phyloP scores from a whole-genome alignment of 1,139 yeast species.

The Waltiozyma sp. region DNA sequence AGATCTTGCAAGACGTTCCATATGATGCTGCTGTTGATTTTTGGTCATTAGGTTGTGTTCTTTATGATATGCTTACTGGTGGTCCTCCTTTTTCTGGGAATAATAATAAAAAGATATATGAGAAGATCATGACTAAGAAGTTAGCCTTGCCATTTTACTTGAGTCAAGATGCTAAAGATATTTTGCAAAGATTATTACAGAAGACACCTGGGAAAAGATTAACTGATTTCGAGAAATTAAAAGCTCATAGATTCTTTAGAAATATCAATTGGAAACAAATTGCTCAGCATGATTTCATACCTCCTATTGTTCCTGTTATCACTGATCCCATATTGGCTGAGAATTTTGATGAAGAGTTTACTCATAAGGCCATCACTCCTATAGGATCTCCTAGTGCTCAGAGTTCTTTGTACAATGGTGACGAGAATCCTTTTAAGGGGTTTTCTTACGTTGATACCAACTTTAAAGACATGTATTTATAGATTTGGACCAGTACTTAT shows the following conservation, averaged over 20 bases:
- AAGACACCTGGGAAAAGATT: slow-evolving; percentile 69
- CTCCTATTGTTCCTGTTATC: slow-evolving; percentile 81
- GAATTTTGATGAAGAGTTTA: slow-evolving; percentile 82
- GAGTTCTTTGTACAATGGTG: neutral
- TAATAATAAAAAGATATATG: slow-evolving; percentile 70
- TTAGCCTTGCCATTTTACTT: slow-evolving; percentile 74
- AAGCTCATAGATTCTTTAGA: slow-evolving; percentile 71
- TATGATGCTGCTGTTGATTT: slow-evolving; percentile 87
- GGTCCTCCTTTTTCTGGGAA: slow-evolving; percentile 92
- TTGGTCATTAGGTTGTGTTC: slow-evolving; percentile 94
- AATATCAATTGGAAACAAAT: slow-evolving; percentile 67
- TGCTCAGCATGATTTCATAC: slow-evolving; percentile 33
- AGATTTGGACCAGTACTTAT: too few species aligned
- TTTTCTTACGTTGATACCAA: slow-evolving; percentile 29
- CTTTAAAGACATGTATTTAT: slow-evolving; percentile 16
- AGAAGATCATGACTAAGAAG: slow-evolving; percentile 67
- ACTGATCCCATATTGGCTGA: slow-evolving; percentile 86
- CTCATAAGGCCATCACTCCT: slow-evolving; percentile 43
- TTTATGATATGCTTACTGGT: slow-evolving; percentile 81
- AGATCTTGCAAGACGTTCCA: slow-evolving; percentile 73
- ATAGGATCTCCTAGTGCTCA: slow-evolving; percentile 13
- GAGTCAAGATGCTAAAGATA: slow-evolving; percentile 76
- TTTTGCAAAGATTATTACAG: slow-evolving; percentile 59
- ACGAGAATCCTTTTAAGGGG: slow-evolving; percentile 18
- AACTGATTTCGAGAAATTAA: slow-evolving; percentile 43